Evolutionary conservation across 768 basidiomycete genomes (phyloP), one percentile per base, ranked within the genome.

Genomic region (Sporobolomyces pararoseus): DNA sequence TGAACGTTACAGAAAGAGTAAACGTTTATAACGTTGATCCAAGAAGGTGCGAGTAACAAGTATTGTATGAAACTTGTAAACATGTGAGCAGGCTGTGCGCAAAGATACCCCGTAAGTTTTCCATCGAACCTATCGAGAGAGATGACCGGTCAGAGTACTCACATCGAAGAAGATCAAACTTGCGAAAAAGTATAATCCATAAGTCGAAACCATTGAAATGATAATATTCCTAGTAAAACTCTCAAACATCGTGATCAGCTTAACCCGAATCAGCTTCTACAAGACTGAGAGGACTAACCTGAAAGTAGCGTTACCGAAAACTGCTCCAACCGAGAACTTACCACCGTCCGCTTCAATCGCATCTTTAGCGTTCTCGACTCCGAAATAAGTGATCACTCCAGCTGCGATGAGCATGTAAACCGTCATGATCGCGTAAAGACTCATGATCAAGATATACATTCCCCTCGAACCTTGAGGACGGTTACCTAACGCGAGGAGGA

Each of bases 61-160:
- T 94, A 95, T 78, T 93, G 95, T n/a, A 93, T 32, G 81, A 98
- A 94, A 7, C 89, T 91, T 0, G 96, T 97, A 76, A 99, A 83
- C 91, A 99, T 90, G 79, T 99, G 96, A 91, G 93, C 96, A 3
- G 95, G 95, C 75, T 98, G 47, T 17, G 29, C 29, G 35, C 25
- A 53, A 21, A 27, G 23, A 25, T 17, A 25, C 17, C 25, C 23
- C 29, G 10, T 27, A 25, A 12, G 23, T 27, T 51, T 7, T 9
- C 10, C n/a, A 25, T 12, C 32, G 32, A 12, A 35, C 53, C 4
- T 16, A 7, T 14, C 51, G 31, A 31, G 51, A 12, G 12, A 14
- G 53, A 13, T 21, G 51, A 14, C 16, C 7, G n/a, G 34, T 21
- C 14, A 17, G 10, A n/a, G 37, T 4, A 53, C 63, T n/a, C 70